Conservation (phyloP, 371 early-diverging fungal genomes). For the Rhizomucor pusillus region DNA sequence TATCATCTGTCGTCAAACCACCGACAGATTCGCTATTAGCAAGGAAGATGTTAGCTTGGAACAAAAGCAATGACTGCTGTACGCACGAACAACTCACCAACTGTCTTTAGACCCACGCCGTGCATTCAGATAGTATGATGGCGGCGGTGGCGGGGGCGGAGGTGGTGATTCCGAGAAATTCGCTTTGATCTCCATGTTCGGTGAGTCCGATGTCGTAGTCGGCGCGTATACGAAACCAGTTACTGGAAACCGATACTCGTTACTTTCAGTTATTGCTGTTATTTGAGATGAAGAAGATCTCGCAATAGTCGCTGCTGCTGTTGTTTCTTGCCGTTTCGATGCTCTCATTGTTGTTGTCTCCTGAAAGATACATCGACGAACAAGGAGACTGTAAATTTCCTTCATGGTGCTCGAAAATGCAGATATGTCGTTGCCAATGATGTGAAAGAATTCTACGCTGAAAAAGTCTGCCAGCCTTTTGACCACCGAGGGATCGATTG, state of each 20-base stretch:
- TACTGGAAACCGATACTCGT: slow-evolving; percentile 7
- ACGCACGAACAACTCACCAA: slow-evolving; percentile 30
- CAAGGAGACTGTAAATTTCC: slow-evolving; percentile 19
- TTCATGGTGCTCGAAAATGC: slow-evolving; percentile 31
- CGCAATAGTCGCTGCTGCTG: neutral
- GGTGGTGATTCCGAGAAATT: neutral
- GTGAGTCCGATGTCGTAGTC: slow-evolving; percentile 3
- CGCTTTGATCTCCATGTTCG: too few species aligned
- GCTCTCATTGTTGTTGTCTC: neutral
- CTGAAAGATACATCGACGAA: slow-evolving; percentile 7
- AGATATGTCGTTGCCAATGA: neutral
- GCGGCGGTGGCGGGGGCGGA: neutral
- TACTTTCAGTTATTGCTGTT: neutral
- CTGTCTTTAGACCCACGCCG: slow-evolving; percentile 45
- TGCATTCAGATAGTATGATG: neutral
- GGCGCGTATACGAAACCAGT: slow-evolving; percentile 34
- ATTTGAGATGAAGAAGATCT: neutral
- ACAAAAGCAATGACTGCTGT: too few species aligned
- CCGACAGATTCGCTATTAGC: slow-evolving; percentile 30
- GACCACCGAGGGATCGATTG: slow-evolving; percentile 24
- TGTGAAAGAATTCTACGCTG: slow-evolving; percentile 10
- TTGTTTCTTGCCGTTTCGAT: neutral
- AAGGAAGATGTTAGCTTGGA: neutral
- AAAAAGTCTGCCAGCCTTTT: slow-evolving; percentile 24
- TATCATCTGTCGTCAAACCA: slow-evolving; percentile 38